These are phyloP conservation scores for Gentiana dahurica DNA, from an alignment of 257 asterid genomes.

Conservation along the genomic window DNA sequence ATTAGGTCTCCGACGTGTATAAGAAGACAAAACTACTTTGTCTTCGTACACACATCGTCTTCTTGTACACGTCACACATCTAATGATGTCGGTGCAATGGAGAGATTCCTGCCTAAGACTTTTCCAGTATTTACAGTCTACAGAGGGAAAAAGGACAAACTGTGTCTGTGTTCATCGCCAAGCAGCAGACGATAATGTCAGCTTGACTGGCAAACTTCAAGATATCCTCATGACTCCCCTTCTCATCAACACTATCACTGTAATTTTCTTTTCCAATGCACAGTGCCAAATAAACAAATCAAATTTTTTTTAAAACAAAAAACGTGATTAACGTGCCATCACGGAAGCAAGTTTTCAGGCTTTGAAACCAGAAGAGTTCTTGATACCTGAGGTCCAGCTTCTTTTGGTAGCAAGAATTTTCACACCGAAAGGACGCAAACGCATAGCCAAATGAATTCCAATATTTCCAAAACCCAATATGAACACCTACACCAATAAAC, in stretches of 20 bases:
- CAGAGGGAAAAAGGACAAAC: constrained; percentile 21
- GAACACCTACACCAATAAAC: constrained; percentile 38
- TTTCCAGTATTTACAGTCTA: too few relatives aligned
- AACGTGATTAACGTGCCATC: not conserved
- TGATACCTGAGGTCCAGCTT: constrained; percentile 45
- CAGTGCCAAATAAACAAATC: constrained; percentile 11
- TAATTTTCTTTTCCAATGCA: constrained; percentile 17
- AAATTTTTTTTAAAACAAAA: not conserved
- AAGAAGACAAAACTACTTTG: too few relatives aligned
- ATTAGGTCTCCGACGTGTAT: too few relatives aligned
- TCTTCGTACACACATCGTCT: too few relatives aligned
- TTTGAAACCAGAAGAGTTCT: constrained; percentile 25
- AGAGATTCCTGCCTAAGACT: too few relatives aligned
- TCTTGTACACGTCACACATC: too few relatives aligned
- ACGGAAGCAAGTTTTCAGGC: constrained; percentile 5
- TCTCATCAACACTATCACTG: constrained; percentile 63
- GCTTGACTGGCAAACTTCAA: constrained; percentile 63
- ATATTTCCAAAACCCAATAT: constrained; percentile 85
- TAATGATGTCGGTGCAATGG: too few relatives aligned
- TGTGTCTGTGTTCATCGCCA: constrained; percentile 66
- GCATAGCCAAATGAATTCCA: constrained; percentile 81
- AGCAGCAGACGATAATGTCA: constrained; percentile 83
- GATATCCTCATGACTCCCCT: constrained; percentile 67
- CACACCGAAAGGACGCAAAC: constrained; percentile 83
- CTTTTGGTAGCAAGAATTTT: constrained; percentile 89